Conservation (phyloP, 805 yeast species). For the Starmerella khaoyaiensis region DNA sequence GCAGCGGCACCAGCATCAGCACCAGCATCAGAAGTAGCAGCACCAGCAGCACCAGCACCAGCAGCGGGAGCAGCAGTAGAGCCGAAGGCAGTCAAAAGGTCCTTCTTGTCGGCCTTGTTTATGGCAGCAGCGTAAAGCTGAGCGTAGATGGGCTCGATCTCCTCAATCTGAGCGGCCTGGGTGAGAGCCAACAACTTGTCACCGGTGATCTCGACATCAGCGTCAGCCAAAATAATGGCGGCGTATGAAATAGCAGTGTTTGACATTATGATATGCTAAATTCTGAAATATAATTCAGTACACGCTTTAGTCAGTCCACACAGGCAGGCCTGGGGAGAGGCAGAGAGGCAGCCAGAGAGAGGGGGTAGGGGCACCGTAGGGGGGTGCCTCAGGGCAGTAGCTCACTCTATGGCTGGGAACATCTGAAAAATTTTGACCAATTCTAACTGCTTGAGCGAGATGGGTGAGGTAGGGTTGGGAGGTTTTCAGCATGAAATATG, state of each 20-base stretch:
- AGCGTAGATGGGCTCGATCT: conserved; percentile 54
- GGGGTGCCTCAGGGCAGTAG: background rate
- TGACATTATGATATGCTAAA: conserved; percentile 16
- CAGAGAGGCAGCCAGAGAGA: background rate
- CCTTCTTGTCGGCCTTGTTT: conserved; percentile 72
- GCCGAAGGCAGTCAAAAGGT: conserved; percentile 52
- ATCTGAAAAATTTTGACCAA: no score
- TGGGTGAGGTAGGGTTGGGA: no score
- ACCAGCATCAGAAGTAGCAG: conserved; percentile 46
- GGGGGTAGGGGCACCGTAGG: background rate
- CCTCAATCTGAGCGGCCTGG: conserved; percentile 66
- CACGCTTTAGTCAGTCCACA: conserved; percentile 1
- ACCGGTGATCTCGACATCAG: conserved; percentile 85
- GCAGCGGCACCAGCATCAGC: conserved; percentile 42
- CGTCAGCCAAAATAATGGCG: conserved; percentile 95
- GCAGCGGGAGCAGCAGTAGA: conserved; percentile 55
- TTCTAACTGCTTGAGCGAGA: no score
- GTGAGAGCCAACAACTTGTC: conserved; percentile 70
- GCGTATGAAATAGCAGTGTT: conserved; percentile 36
- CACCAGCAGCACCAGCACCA: conserved; percentile 52
- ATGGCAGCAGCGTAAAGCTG: conserved; percentile 81
- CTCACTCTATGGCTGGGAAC: no score
- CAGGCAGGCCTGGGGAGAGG: background rate
- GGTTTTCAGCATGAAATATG: no score
- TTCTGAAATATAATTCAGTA: background rate